These are phyloP conservation scores for Mortierella claussenii DNA, from an alignment of 192 early-diverging fungal genomes.

Conservation along the genomic window DNA sequence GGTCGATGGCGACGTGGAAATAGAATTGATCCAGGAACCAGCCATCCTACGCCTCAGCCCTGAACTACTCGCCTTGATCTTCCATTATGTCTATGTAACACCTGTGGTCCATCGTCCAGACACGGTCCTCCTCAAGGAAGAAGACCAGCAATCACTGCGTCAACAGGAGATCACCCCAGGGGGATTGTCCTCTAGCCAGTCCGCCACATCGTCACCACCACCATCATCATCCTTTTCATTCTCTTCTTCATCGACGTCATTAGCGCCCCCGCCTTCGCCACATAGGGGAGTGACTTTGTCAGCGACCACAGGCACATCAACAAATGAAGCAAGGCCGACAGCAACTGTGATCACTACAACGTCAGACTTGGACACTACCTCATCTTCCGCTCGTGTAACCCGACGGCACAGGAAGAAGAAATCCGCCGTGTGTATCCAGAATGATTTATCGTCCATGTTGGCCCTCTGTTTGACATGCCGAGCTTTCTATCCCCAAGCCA, in stretches of 20 bases:
- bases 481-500: conserved; percentile 46
- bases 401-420: conserved; percentile 17
- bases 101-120: conserved; percentile 35
- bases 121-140: neutral
- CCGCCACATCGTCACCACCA: neutral
- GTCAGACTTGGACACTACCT: neutral
- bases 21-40: conserved; percentile 12
- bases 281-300: neutral
- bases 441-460: conserved; percentile 32
- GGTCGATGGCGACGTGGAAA: conserved; percentile 1
- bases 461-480: conserved; percentile 47
- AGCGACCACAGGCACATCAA: neutral
- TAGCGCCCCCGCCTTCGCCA: too few relatives aligned
- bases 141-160: neutral
- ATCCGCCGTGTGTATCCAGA: conserved; percentile 33
- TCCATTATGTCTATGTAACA: conserved; percentile 53
- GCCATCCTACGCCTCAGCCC: conserved; percentile 45
- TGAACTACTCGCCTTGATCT: conserved; percentile 41
- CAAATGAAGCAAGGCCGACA: neutral
- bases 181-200: conserved; percentile 17
- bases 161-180: conserved; percentile 1
- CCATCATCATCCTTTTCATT: neutral
- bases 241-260: conserved; percentile 5
- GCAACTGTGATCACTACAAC: conserved; percentile 6
- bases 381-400: neutral